Percentiles rank a stretch among this genome's conserved stretches.
These are phyloP conservation scores for Yueomyces sp. DNA, from an alignment of 805 yeast genomes.

Conservation along the genomic window DNA sequence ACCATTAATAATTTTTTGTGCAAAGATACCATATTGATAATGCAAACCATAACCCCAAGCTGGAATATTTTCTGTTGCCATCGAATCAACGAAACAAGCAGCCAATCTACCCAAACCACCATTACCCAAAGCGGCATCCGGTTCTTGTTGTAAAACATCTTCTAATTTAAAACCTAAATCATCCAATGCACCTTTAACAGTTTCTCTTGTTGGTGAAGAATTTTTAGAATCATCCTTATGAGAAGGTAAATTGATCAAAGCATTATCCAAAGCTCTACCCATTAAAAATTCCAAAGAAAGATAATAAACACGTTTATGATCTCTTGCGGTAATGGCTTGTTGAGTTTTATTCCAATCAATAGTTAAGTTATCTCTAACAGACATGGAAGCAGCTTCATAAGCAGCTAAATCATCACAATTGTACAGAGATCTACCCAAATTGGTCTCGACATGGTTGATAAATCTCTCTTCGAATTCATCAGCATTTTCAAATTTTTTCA, in stretches of 20 bases:
- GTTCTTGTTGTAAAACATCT: conserved; percentile 74
- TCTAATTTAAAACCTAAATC: conserved; percentile 82
- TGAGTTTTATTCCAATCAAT: conserved; percentile 90
- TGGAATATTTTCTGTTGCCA: conserved; percentile 74
- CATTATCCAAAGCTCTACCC: conserved; percentile 94
- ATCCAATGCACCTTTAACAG: conserved; percentile 40
- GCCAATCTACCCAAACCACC: conserved; percentile 94
- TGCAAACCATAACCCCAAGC: conserved; percentile 96
- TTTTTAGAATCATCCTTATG: conserved; percentile 2
- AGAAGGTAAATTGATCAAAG: conserved; percentile 53
- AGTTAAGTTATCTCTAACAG: conserved; percentile 67
- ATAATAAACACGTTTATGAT: conserved; percentile 77
- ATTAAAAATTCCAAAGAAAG: conserved; percentile 77
- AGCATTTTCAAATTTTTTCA: conserved; percentile 33
- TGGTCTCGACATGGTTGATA: conserved; percentile 79
- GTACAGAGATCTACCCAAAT: conserved; percentile 81
- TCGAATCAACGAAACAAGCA: conserved; percentile 84
- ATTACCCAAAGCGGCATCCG: conserved; percentile 90
- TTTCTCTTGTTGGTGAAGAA: conserved; percentile 29
- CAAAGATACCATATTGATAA: conserved; percentile 86
- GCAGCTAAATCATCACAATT: conserved; percentile 90
- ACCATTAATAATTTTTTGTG: conserved; percentile 81
- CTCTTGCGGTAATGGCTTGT: conserved; percentile 72
- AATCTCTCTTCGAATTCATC: conserved; percentile 55
- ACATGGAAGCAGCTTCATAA: conserved; percentile 72